phyloP scores from a whole-genome alignment of 345 rosid species.

The Physaria fendleri region DNA sequence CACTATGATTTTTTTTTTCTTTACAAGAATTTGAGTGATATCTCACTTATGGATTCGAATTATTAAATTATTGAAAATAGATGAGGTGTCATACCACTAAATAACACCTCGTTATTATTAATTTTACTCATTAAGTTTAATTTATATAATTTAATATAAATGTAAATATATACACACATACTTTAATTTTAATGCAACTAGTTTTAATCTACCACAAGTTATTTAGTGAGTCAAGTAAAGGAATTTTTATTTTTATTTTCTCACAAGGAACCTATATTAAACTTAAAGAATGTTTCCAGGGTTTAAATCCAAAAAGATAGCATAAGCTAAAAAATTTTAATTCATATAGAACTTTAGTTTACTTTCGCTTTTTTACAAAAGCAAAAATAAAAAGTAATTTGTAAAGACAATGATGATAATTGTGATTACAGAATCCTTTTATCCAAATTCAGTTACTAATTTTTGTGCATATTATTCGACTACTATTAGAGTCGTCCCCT shows the following conservation, averaged over 20 bases:
- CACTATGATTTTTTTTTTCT: too few species aligned
- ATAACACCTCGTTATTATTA: too few species aligned
- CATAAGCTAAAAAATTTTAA: not conserved
- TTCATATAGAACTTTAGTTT: not conserved
- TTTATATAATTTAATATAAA: not conserved
- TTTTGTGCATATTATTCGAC: not conserved
- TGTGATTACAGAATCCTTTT: constrained; percentile 14
- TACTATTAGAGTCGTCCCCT: not conserved
- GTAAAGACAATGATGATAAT: constrained; percentile 22
- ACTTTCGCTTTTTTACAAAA: constrained; percentile 13
- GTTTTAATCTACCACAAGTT: not conserved
- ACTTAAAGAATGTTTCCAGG: too few species aligned
- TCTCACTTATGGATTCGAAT: too few species aligned
- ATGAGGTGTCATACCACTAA: too few species aligned
- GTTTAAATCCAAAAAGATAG: too few species aligned
- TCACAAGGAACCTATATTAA: too few species aligned
- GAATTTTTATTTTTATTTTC: too few species aligned
- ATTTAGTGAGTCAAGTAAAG: not conserved
- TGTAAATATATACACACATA: not conserved
- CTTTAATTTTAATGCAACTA: not conserved
- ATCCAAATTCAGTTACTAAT: not conserved
- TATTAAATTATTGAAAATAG: too few species aligned
- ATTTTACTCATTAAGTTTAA: too few species aligned
- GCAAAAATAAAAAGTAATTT: constrained; percentile 7
- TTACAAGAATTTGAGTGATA: too few species aligned